phyloP scores from a whole-genome alignment of 768 basidiomycete species.

The Serendipita sp. region DNA sequence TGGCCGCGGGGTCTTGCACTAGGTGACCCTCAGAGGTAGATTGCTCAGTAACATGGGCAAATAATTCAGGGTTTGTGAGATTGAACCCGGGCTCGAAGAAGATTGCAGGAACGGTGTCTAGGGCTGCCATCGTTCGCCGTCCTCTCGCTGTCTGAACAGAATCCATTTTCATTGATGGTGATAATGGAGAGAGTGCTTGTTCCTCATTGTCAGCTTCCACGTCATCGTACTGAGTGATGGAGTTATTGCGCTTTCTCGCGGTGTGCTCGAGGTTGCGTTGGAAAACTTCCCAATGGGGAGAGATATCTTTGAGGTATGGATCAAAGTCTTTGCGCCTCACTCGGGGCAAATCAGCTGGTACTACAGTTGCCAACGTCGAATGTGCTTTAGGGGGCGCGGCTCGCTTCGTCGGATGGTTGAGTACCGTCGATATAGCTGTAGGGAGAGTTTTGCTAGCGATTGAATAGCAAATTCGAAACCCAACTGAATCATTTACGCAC shows the following conservation, averaged over 20 bases:
- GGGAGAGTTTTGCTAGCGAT: not conserved
- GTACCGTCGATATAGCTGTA: constrained; percentile 81
- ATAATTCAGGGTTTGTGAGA: constrained; percentile 63
- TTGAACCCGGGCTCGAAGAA: constrained; percentile 72
- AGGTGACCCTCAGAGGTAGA: constrained; percentile 14
- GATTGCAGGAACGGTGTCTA: constrained; percentile 59
- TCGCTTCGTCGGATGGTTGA: constrained; percentile 75
- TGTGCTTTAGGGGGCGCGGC: constrained; percentile 81
- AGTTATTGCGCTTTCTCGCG: not conserved
- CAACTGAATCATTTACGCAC: constrained; percentile 26
- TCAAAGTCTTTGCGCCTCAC: constrained; percentile 76
- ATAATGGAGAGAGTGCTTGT: not conserved
- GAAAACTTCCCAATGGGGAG: constrained; percentile 65
- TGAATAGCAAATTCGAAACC: not conserved
- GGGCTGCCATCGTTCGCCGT: constrained; percentile 38
- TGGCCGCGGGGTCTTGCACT: constrained; percentile 37
- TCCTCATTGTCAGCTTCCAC: not conserved
- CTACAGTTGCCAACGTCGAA: constrained; percentile 54
- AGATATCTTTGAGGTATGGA: constrained; percentile 54
- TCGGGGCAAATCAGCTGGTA: constrained; percentile 60
- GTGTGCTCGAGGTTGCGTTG: constrained; percentile 24
- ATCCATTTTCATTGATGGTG: not conserved
- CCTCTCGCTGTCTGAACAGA: constrained; percentile 13
- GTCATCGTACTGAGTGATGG: not conserved
- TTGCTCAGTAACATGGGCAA: constrained; percentile 58